Evolutionary conservation across 345 rosid genomes (phyloP), one percentile per base, ranked within the genome.

Genomic region (Barbarea vulgaris): DNA sequence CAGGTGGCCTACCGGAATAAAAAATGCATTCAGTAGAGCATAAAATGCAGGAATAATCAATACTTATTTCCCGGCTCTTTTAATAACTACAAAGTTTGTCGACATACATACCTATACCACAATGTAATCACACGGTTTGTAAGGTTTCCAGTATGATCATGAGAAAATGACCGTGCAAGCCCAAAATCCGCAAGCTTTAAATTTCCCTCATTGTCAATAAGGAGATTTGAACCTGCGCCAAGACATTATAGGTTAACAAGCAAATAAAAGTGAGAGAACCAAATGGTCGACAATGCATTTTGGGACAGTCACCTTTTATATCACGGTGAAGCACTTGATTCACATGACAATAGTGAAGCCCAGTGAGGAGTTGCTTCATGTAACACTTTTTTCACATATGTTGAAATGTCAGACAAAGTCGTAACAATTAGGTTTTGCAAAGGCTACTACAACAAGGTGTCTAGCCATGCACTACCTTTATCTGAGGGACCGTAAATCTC

Each of bases 261-360:
- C 9, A 58, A 39, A 46, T 44, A 67, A 74, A 75, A 21, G 37
- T 3, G 31, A 34, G 37, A 34, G 17, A 58, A 50, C 50, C 19
- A 22, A 64, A 55, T 9, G 2, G 17, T 37, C 33, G 44, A 66
- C 33, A 51, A 48, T 5, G n/a, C 24, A 65, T 63, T 11, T 33
- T 19, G 10, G 15, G 41, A 30, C 22, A 47, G 33, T 22, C 65
- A 90, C 98, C 98, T 95, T 95, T 95, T 57, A 95, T 92, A 82
- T 95, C 99, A 55, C 99, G 88, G 80, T 95, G 99, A 82, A 95
- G 97, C 46, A 95, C 97, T 85, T 95, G 97, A 76, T 92, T 87
- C 44, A 92, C 82, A 75, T 95, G 99, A 77, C 97, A 95, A 67
- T 92, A 95, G 75, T 92, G 97, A 65, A 95, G 96, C 46, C 99